A percentile compares a stretch with the other conserved stretches of the same genome.
These are phyloP conservation scores for Xylariaceae sp. DNA, from an alignment of 2,329 filamentous ascomycete species.

Conservation along the genomic window DNA sequence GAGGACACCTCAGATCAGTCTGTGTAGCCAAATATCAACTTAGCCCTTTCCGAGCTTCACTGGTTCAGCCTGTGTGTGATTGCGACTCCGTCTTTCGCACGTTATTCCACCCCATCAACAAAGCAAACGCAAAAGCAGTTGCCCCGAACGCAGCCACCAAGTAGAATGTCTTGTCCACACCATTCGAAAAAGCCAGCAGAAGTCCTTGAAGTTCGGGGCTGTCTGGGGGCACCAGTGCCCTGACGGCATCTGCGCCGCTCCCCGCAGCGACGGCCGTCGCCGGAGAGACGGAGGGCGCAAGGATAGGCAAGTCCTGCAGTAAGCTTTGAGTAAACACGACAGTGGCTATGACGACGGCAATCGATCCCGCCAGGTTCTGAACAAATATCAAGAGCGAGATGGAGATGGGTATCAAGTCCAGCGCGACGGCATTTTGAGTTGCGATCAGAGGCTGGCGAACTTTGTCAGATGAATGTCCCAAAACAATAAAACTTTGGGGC, in stretches of 20 bases:
- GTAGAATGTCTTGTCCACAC: conserved; percentile 21
- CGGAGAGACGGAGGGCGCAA: conserved; percentile 19
- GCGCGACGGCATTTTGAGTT: conserved; percentile 20
- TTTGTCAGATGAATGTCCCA: not conserved
- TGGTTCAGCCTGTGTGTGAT: too few relatives aligned
- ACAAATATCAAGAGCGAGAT: conserved; percentile 22
- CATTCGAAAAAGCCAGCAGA: conserved; percentile 15
- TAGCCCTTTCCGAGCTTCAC: too few relatives aligned
- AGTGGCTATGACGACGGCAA: conserved; percentile 22
- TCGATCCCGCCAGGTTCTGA: conserved; percentile 19
- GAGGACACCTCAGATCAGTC: too few relatives aligned
- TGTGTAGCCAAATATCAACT: too few relatives aligned
- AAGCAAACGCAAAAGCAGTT: conserved; percentile 17
- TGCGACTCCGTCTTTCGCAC: conserved; percentile 17
- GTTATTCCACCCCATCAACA: conserved; percentile 22
- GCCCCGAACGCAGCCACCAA: conserved; percentile 15
- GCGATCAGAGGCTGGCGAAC: conserved; percentile 17
- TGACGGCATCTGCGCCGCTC: conserved; percentile 20
- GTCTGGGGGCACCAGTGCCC: conserved; percentile 17
- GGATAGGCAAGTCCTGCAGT: conserved; percentile 9
- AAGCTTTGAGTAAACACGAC: conserved; percentile 22
- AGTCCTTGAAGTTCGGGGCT: conserved; percentile 20
- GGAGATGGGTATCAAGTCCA: conserved; percentile 18
- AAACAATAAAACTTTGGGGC: conserved; percentile 19
- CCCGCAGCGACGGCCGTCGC: conserved; percentile 18